Evolutionary conservation across 129 eudicot species (phyloP).

Genomic region (Deinandra increscens): DNA sequence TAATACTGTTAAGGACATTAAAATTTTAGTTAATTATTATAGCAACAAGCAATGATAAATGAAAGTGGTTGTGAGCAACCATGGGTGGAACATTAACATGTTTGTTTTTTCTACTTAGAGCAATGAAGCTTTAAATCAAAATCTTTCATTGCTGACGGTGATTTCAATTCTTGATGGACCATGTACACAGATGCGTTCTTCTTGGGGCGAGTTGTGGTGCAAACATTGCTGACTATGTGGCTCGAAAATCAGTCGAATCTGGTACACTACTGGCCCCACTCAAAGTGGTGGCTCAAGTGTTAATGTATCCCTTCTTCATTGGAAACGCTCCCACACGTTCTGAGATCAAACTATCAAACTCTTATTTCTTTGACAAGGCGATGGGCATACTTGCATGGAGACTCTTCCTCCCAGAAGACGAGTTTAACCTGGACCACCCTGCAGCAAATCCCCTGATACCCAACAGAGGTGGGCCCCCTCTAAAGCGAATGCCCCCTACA

Average conservation of each 20-base stretch:
- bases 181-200: slow-evolving; percentile 70
- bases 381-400: slow-evolving; percentile 90
- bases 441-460: slow-evolving; percentile 82
- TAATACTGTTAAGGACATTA: background rate
- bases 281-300: slow-evolving; percentile 84
- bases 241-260: slow-evolving; percentile 74
- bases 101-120: slow-evolving; percentile 3
- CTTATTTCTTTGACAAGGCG: slow-evolving; percentile 85
- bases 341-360: slow-evolving; percentile 79
- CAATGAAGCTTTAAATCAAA: background rate
- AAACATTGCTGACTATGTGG: slow-evolving; percentile 83
- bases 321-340: slow-evolving; percentile 88
- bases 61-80: too few species aligned
- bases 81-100: background rate
- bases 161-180: slow-evolving; percentile 3
- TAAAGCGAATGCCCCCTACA: slow-evolving; percentile 90
- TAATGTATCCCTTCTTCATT: slow-evolving; percentile 94
- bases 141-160: slow-evolving; percentile 5
- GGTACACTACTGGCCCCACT: slow-evolving; percentile 78
- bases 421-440: slow-evolving; percentile 88
- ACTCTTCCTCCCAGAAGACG: slow-evolving; percentile 72
- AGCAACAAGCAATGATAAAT: background rate
- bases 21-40: background rate
- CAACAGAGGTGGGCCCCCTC: slow-evolving; percentile 64
- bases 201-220: slow-evolving; percentile 94